Conservation (phyloP, 129 eudicot species). For the Helichrysum umbraculigerum region DNA sequence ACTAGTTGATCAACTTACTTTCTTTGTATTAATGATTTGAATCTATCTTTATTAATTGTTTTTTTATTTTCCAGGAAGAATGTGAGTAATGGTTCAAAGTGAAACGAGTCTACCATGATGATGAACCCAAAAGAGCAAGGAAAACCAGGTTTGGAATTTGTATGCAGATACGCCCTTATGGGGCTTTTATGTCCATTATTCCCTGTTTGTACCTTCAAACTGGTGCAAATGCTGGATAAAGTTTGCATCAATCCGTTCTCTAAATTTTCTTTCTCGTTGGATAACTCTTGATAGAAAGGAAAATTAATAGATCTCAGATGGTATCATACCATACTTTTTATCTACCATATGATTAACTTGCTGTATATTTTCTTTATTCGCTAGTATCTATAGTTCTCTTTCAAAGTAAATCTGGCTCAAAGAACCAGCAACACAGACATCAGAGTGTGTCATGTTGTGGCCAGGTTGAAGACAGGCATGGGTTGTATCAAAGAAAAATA, state of each 20-base stretch:
- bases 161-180: slow-evolving; percentile 15
- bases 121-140: slow-evolving; percentile 1
- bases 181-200: slow-evolving; percentile 7
- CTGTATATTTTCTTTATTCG: not conserved
- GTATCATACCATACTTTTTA: slow-evolving; percentile 12
- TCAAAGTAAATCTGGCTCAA: slow-evolving; percentile 17
- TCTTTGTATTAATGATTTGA: not conserved
- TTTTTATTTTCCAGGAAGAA: slow-evolving; percentile 21
- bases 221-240: slow-evolving; percentile 25
- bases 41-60: not conserved
- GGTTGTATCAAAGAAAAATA: not conserved
- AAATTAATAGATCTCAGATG: slow-evolving; percentile 29
- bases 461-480: not conserved
- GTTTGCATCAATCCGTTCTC: slow-evolving; percentile 10
- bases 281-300: slow-evolving; percentile 22
- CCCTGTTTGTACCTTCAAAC: slow-evolving; percentile 18
- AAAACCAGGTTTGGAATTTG: slow-evolving; percentile 28
- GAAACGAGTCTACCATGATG: slow-evolving; percentile 3
- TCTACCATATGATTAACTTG: slow-evolving; percentile 17
- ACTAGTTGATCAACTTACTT: not conserved
- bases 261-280: slow-evolving; percentile 6
- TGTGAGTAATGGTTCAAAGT: slow-evolving; percentile 18
- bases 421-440: slow-evolving; percentile 18
- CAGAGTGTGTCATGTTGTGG: slow-evolving; percentile 16
- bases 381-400: not conserved